Evolutionary conservation across 306 rosid species (phyloP), one percentile per base, ranked within the genome.

Genomic region (Pterocarpus santalinus): DNA sequence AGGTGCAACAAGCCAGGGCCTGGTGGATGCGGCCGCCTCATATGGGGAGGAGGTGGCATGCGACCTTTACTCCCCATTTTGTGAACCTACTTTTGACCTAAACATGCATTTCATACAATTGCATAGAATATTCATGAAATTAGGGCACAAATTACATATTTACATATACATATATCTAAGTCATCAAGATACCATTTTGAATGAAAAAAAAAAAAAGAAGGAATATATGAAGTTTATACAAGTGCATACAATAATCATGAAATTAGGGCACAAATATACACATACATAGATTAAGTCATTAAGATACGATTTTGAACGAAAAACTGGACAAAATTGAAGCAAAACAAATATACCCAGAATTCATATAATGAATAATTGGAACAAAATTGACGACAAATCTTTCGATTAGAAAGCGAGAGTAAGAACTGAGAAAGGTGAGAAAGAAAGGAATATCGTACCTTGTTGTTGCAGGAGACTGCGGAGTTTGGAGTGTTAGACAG

Each of bases 11-110:
- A 60, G 44, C 79, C 89, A 38, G 90, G 91, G 13, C 94, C 97
- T 0, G 87, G 92, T 0, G 90, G 97, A 38, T 78, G 89, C 7
- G 86, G 89, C 9, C 92, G 92, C 60, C 97, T 83, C 44, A 80
- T 22, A 78, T 91, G 99, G 38, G 84, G 81, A 32, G 94, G 95
- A 8, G 94, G 95, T 7, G 95, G 97, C 53, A 91, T 66, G 79
- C 97, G 89, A 65, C 99, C 99, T 84, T 92, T 95, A 84, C 99
- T 95, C 28, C 94, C 99, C 99, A 82, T 82, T 30, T 66, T 3
- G 56, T 28, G 10, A 86, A 55, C 28, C 9, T 87, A 72, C 46
- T 43, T 17, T 76, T 56, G 44, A 75, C 53, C 79, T 77, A 58
- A 52, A 79, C 30, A 8, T 16, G 17, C 46, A 14, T 47, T 75